Base-by-base conservation (phyloP, 306 rosid genomes). In the Cucumis melo region DNA sequence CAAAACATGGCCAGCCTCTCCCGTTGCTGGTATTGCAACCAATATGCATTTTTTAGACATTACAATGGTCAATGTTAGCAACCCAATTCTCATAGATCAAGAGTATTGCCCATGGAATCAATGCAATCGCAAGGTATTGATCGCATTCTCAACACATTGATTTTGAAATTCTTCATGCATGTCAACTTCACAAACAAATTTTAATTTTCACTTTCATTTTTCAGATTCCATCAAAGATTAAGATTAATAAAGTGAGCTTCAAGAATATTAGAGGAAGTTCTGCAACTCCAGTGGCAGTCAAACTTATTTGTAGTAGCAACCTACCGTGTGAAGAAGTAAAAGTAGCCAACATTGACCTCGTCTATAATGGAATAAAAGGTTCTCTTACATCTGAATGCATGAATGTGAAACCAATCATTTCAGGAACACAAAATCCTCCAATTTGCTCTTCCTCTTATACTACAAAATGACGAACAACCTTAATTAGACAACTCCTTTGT, bases 191-290 rank as follows among this genome's bases (percentile, higher is more conserved):
- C 4, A 0, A 79, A 87, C 29, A 10, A 29, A 29, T 8, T 41
- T 41, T 7, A 1, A 7, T 8, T 41, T 41, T 41, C 44, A 8
- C 10, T 41, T 39, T 1, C 1, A 39, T 7, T 41, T 27, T 21
- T 70, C 24, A 84, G 86, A 1, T 0, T 80, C 84, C 90, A 11
- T 86, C 89, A 3, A 80, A 72, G 32, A 73, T 88, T 11, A 87
- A 81, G 87, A 78, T 90, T 39, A 88, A 81, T 73, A 76, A 83
- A 4, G 84, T 87, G 23, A 83, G 73, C 74, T 84, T 86, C 85
- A 87, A 76, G 79, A 79, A 84, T 32, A 83, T 87, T 7, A 55
- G 1, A 38, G 89, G 89, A 0, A 88, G 84, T 9, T 58, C 44
- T 44, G 50, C 50, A 44, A 41, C 44, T 41, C 44, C 44, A 41